Base-by-base conservation (phyloP, 768 basidiomycete genomes). In the Auriscalpium vulgare region DNA sequence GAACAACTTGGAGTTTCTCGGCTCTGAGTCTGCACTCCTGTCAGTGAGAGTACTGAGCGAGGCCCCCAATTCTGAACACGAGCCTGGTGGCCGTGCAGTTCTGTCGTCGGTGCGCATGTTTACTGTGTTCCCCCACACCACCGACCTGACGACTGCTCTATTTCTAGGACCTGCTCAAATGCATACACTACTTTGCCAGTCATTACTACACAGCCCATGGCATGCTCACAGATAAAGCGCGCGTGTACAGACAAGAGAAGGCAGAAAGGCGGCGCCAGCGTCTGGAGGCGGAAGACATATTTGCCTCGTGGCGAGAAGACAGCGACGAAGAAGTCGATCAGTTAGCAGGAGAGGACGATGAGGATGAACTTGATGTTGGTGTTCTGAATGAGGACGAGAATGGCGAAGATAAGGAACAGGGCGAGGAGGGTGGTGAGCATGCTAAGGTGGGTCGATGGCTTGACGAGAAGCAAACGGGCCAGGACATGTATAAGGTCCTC, bases 401-500 rank as follows among this genome's bases (percentile, higher is more conserved):
- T n/a, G 63, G 59, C 36, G 59, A 61, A 37, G 57, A 59, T 48
- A 57, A 40, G 35, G 55, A 55, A 10, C 57, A 63, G 46, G 60
- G 59, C 9, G 62, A 52, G 10, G 65, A 63, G 23, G 36, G 37
- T 47, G 14, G 21, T 16, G 53, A 50, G 17, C 34, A 19, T 46
- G 57, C 59, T 23, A 54, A 40, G 8, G 43, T 45, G 4, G 50
- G 17, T 17, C 40, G 52, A 3, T 60, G 64, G 21, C 7, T 50
- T 17, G 55, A 58, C 40, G 7, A 43, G 8, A 17, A 38, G 36
- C 54, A 37, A 43, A 46, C 43, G 19, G 38, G 61, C 34, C 69
- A 74, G 59, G 85, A 88, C 60, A 90, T 91, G 88, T 90, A 89
- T 66, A 86, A 78, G 63, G 74, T 79, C 3, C 74, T 88, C 58